Evolutionary conservation across 2,329 filamentous ascomycete genomes (phyloP), one percentile per base, ranked within the genome.

Genomic region (Didymella segeticola): DNA sequence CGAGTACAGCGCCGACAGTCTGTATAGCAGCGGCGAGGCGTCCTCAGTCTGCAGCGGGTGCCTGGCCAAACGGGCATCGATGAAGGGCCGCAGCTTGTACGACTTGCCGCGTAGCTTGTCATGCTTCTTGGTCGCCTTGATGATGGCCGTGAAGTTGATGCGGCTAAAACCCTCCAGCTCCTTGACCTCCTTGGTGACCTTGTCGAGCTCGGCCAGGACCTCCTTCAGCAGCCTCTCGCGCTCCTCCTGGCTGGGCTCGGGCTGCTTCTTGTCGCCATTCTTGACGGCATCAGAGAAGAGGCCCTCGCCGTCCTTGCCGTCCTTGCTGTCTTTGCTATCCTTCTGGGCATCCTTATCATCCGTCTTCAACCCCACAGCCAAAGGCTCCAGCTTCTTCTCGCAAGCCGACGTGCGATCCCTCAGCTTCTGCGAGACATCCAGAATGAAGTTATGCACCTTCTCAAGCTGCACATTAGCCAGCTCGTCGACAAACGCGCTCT

Each of bases 71-170:
- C 90, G 89, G 67, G 96, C 89, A 78, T 96, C 90, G 77, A 98
- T 87, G 80, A 98, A 87, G 23, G 95, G 93, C 20, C 91, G 87
- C 63, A 98, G 89, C 73, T 89, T 91, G 80, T 98, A 98, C 47
- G 87, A 84, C 62, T 87, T 83, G 50, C 93, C 93, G 62, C 93
- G 85, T 79, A 93, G 96, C 63, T 95, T 90, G 77, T 99, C 95
- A 77, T 99, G 95, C 79, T 99, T 99, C 86, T 99, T 99, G 51
- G 92, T 92, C 41, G 96, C 96, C 82, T 99, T 99, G 71, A 97
- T 84, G 77, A 98, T 96, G 41, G 92, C 95, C 5, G 95, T 96
- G 77, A 97, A 99, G 79, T 99, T 99, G 79, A 97, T 88, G 61
- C 89, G 90, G 76, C 91, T 95, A 78, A 95, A 99, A 75, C 91